Base-by-base conservation (phyloP, 2,329 filamentous ascomycete genomes). In the Falciphora oryzae region DNA sequence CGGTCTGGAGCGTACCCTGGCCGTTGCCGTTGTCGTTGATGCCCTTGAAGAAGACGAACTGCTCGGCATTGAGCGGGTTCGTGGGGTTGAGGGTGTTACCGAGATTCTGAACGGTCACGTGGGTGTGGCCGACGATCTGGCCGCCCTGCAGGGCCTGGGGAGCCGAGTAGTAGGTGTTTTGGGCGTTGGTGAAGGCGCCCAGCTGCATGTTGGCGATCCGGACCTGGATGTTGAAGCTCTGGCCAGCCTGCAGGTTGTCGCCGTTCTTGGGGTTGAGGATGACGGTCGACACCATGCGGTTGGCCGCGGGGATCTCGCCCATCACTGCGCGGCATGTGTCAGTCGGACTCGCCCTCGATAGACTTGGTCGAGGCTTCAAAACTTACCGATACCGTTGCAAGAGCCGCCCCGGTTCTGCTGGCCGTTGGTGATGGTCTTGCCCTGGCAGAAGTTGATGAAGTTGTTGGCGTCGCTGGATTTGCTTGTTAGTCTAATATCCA, bases 11-110 rank as follows among this genome's bases (percentile, higher is more conserved):
- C 6, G 79, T 75, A 62, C 85, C 85, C 2, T 83, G 70, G 38
- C 81, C 81, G 69, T 89, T 81, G 44, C 85, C 85, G 22, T 75
- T 79, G 66, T 87, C 85, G 74, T 88, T 87, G 76, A 88, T 85
- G 66, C 86, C 86, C 79, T 88, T 88, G 82, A 89, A 88, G 74
- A 88, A 88, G 71, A 77, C 83, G 68, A 85, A 88, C 71, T 79
- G 74, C 28, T 72, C 74, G 38, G 85, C 79, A 67, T 87, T 80
- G 7, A 85, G 79, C 32, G 85, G 80, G n/a, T 73, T 69, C 11
- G 70, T 76, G 13, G 85, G 84, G 72, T 81, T 84, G 69, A 83
- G 70, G 28, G 73, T 75, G 71, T 74, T 74, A 62, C 85, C 85
- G 61, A 83, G 76, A 67, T 83, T 78, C 74, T 88, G 85, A 59